Evolutionary conservation across 2,329 filamentous ascomycete genomes (phyloP), one percentile per base, ranked within the genome.

Genomic region (Ilyonectria sp.): DNA sequence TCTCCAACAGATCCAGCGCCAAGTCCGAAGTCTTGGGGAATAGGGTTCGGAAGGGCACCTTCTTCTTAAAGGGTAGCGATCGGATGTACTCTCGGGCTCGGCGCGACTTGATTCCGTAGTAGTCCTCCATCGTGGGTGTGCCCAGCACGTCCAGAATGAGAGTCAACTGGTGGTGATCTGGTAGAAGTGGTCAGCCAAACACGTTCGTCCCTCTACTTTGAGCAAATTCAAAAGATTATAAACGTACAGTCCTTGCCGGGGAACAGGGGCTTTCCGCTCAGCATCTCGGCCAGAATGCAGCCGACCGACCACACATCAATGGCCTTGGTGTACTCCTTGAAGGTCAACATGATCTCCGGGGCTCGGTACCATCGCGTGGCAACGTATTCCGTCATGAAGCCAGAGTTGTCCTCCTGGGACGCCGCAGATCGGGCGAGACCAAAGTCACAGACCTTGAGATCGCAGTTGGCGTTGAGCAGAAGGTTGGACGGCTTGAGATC

Each of bases 361-460:
- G 96, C 96, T 82, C 96, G 94, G 84, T 99, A 99, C 96, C 96
- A 99, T 78, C 96, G 92, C 53, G 96, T 99, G 58, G 96, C 96
- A 64, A 99, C 96, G 81, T 99, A 99, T 97, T 99, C 96, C 17
- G 96, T 99, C 96, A 99, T 99, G 89, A 99, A 99, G 23, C 96
- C 96, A n/a, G 95, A 98, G 84, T 99, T 99, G 82, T 99, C 96
- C 79, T 99, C 96, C 74, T 97, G 97, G 10, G 95, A 98, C 9
- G 96, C 96, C 13, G 96, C 96, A 10, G 95, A 98, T 78, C 95
- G 92, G 55, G 96, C 96, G 64, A 99, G 90, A 79, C 96, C 96
- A 78, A 99, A 99, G 82, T 99, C 96, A 84, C 96, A 99, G 75
- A 99, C 96, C 84, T 99, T 99, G 75, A 99, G 87, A 84, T 99